Evolutionary conservation across 129 eudicot species (phyloP), one percentile per base, ranked within the genome.

Genomic region (Arctium lappa): DNA sequence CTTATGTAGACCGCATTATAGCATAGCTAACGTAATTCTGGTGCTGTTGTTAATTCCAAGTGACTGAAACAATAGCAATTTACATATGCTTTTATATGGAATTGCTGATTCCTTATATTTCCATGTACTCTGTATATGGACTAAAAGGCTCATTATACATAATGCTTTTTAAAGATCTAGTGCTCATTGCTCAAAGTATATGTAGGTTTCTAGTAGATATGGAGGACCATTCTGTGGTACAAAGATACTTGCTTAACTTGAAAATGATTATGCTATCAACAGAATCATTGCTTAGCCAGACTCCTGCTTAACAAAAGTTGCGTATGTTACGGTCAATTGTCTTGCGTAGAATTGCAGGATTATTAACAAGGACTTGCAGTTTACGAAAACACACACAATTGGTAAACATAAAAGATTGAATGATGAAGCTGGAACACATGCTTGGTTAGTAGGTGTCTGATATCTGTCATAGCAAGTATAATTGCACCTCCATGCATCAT

Each of bases 281-380:
- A 77, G 80, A 91, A 88, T 91, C 84, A 91, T 91, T 88, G 80
- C 89, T 62, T 83, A 81, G 83, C 71, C 83, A 85, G 78, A 72
- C 31, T 78, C 78, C 83, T 83, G 77, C 69, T 81, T 34, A 77
- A 79, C 75, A 77, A 78, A 79, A 72, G 84, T 83, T 81, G 87
- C 88, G 88, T 89, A 75, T 79, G 75, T 69, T 44, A 81, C 69
- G 86, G 75, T 74, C 86, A 84, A 79, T 44, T 34, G 38, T 68
- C 77, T 82, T 82, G 89, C 83, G 80, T 88, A 74, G 16, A 71
- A 71, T 80, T 84, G 74, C 82, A 82, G 82, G 88, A 88, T 83
- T 85, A 85, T 85, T 63, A 68, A 78, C 80, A 76, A 81, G 79
- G 65, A 39, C 80, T 75, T 72, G 74, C 82, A 56, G 30, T 88